These are phyloP conservation scores for Mycothermus thermophilus DNA, from an alignment of 495 filamentous ascomycete species.

Conservation along the genomic window DNA sequence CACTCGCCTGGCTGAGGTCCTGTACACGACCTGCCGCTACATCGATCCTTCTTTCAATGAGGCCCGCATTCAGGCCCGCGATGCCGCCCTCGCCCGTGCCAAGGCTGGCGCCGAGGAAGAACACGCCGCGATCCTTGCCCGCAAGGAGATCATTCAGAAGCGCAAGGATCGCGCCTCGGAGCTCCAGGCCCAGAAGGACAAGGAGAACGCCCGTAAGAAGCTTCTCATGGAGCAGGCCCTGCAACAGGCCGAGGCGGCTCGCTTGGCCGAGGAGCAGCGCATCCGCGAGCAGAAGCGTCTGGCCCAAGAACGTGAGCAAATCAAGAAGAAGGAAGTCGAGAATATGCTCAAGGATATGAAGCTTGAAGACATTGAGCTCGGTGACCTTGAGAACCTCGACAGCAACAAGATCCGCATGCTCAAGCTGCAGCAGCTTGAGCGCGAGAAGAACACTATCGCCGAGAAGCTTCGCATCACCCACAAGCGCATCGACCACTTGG, in stretches of 20 bases:
- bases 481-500: constrained; percentile 94
- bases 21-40: constrained; percentile 87
- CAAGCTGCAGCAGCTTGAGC: constrained; percentile 89
- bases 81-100: constrained; percentile 64
- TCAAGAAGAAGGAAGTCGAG: constrained; percentile 85
- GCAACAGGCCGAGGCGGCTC: constrained; percentile 73
- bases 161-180: constrained; percentile 88
- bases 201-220: constrained; percentile 80
- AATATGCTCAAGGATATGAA: constrained; percentile 92
- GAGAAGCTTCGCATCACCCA: constrained; percentile 82
- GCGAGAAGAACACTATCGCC: constrained; percentile 87
- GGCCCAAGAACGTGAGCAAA: constrained; percentile 77
- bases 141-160: constrained; percentile 84
- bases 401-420: constrained; percentile 78
- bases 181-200: constrained; percentile 70
- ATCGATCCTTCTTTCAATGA: constrained; percentile 82
- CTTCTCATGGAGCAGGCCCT: constrained; percentile 69
- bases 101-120: constrained; percentile 80
- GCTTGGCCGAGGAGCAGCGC: constrained; percentile 77
- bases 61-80: constrained; percentile 61
- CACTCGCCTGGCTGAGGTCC: constrained; percentile 74
- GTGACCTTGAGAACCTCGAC: constrained; percentile 66
- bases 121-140: constrained; percentile 73
- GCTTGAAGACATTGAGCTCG: constrained; percentile 68
- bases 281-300: constrained; percentile 81